Evolutionary conservation across 768 basidiomycete genomes (phyloP), one percentile per base, ranked within the genome.

Genomic region (Pleurotus salmoneostramineus): DNA sequence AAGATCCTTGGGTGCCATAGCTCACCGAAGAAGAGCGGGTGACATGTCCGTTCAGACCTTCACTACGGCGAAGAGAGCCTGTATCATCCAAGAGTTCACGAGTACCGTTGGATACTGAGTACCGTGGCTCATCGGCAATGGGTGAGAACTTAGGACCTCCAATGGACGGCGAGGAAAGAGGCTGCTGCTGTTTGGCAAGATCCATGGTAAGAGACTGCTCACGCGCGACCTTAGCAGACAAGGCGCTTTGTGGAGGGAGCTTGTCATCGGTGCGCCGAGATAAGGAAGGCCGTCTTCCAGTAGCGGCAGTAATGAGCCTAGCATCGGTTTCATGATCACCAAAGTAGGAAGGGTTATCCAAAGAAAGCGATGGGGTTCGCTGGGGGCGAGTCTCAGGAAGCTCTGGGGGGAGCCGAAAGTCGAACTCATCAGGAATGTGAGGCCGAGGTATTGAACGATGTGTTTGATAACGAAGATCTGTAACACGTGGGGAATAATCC

Each of bases 201-300:
- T 55, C 52, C 52, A 55, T 55, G 27, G 52, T 55, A 31, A 55
- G 52, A 40, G 52, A 55, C 10, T 55, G 37, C 40, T 55, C 52
- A 15, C 52, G 36, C 7, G 52, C 40, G 14, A 40, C 27, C 21
- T 43, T 55, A 17, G 35, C 17, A 27, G 52, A 55, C 6, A 55
- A n/a, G 11, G n/a, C 40, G 11, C 52, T 33, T 31, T 40, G 37
- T 21, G 40, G 52, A 6, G 33, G 17, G 6, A 35, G 15, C 33
- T 35, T 36, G 15, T 51, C 50, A 21, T 40, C 51, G n/a, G 51
- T 10, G 27, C 51, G 51, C 4, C 51, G 51, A 10, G 52, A 55
- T 14, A 55, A 31, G 10, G 52, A 55, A 14, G 52, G 36, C 10
- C 52, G 52, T 7, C 52, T 36, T 14, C 52, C 52, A 17, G 52